Conservation (phyloP, 495 filamentous ascomycete genomes). For the Hapsidospora chrysogenum region DNA sequence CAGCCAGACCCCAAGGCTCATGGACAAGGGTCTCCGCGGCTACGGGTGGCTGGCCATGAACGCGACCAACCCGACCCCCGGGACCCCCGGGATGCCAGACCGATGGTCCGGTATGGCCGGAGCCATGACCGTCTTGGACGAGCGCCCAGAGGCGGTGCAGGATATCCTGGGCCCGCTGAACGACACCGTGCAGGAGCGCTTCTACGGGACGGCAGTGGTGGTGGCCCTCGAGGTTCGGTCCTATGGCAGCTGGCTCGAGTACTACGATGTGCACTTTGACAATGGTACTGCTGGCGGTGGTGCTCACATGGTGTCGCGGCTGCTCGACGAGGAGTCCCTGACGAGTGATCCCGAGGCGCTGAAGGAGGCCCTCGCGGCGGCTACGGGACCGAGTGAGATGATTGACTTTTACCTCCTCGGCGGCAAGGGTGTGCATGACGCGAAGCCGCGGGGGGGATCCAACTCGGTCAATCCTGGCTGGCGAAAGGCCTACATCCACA, state of each 20-base stretch:
- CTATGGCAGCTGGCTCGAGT: conserved; percentile 29
- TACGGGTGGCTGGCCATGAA: conserved; percentile 17
- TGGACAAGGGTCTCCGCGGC: conserved; percentile 18
- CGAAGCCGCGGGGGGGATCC: conserved; percentile 22
- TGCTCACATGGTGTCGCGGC: conserved; percentile 19
- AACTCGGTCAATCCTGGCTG: conserved; percentile 37
- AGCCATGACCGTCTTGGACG: conserved; percentile 11
- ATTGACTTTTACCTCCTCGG: conserved; percentile 12
- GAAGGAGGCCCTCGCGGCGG: conserved; percentile 10
- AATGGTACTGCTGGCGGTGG: conserved; percentile 17
- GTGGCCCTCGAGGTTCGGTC: too few species aligned
- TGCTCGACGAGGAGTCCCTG: conserved; percentile 18
- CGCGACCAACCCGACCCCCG: conserved; percentile 6
- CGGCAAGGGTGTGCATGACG: conserved; percentile 17
- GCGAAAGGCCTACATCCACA: conserved; percentile 32
- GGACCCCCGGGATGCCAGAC: conserved; percentile 6
- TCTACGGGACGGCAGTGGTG: too few species aligned
- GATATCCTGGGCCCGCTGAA: conserved; percentile 19
- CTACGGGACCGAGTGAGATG: background rate
- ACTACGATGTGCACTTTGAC: conserved; percentile 24
- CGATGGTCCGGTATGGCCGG: conserved; percentile 16
- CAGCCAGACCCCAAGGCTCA: conserved; percentile 18
- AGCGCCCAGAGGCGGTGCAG: conserved; percentile 26
- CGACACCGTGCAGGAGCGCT: conserved; percentile 26
- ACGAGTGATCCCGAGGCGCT: conserved; percentile 9